A percentile compares a stretch with the other conserved stretches of the same genome.
Conservation (phyloP, 1,284 basidiomycete species). For the Wolfiporia cocos region DNA sequence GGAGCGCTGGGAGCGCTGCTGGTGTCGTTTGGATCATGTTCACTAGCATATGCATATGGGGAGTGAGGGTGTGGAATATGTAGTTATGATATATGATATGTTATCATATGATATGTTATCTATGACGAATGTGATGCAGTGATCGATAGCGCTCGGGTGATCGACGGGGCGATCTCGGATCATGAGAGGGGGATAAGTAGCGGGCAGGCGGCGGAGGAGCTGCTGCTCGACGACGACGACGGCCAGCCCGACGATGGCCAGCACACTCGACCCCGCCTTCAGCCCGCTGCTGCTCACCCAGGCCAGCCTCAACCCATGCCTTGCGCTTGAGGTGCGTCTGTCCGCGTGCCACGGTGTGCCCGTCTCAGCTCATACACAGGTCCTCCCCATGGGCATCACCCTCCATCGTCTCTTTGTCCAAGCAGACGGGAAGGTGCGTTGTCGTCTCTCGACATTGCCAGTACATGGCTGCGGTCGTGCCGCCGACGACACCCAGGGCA, state of each 20-base stretch:
- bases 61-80: no score
- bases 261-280: slow-evolving; percentile 30
- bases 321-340: slow-evolving; percentile 48
- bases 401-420: slow-evolving; percentile 61
- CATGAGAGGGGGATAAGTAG: background rate
- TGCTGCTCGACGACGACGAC: no score
- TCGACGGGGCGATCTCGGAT: slow-evolving; percentile 4
- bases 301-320: slow-evolving; percentile 46
- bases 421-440: slow-evolving; percentile 51
- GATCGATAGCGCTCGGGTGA: slow-evolving; percentile 1
- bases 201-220: no score
- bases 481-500: no score
- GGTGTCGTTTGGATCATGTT: no score
- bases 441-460: slow-evolving; percentile 4
- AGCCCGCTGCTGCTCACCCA: slow-evolving; percentile 47
- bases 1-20: no score
- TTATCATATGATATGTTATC: no score
- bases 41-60: no score
- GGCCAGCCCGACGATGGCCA: no score
- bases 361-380: slow-evolving; percentile 28
- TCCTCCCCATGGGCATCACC: slow-evolving; percentile 61
- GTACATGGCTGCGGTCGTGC: no score
- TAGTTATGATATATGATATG: no score
- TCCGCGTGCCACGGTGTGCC: background rate
- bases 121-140: no score